phyloP scores from a whole-genome alignment of 129 eudicot genomes.

The Saussurea involucrata region DNA sequence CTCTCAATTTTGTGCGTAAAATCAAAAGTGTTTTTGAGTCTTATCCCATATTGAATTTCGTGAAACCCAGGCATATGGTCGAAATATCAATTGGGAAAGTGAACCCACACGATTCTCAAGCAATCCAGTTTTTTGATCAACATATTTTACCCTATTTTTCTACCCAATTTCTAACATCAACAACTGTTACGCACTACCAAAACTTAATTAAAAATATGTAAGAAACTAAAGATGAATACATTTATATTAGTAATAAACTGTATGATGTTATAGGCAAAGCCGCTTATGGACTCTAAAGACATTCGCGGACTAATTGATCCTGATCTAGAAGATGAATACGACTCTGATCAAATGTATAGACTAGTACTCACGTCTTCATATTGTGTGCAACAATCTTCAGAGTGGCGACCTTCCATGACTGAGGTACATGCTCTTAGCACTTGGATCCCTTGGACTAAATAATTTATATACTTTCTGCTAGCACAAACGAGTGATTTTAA shows the following conservation, averaged over 20 bases:
- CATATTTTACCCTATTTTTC: too few relatives aligned
- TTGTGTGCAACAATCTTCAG: conserved; percentile 75
- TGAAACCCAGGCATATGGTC: too few relatives aligned
- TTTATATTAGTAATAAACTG: neutral
- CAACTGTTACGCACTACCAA: neutral
- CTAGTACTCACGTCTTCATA: conserved; percentile 72
- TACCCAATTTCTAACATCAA: too few relatives aligned
- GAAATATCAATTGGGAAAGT: too few relatives aligned
- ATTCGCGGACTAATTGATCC: conserved; percentile 64
- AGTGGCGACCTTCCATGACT: conserved; percentile 76
- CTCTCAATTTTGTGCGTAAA: too few relatives aligned
- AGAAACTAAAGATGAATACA: neutral
- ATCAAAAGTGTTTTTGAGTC: too few relatives aligned
- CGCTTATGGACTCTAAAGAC: conserved; percentile 72
- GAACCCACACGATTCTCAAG: too few relatives aligned
- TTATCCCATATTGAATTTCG: too few relatives aligned
- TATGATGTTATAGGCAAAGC: conserved; percentile 55
- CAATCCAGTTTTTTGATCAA: too few relatives aligned
- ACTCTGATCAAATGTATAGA: conserved; percentile 54
- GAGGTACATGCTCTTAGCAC: conserved; percentile 40
- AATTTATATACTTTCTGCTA: neutral
- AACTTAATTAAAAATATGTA: neutral
- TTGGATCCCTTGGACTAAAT: neutral
- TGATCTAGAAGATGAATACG: conserved; percentile 50
- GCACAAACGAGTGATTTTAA: neutral